Percentiles rank a stretch among this genome's conserved stretches.
Conservation (phyloP, 495 filamentous ascomycete genomes). For the Penicillium cataractarum region DNA sequence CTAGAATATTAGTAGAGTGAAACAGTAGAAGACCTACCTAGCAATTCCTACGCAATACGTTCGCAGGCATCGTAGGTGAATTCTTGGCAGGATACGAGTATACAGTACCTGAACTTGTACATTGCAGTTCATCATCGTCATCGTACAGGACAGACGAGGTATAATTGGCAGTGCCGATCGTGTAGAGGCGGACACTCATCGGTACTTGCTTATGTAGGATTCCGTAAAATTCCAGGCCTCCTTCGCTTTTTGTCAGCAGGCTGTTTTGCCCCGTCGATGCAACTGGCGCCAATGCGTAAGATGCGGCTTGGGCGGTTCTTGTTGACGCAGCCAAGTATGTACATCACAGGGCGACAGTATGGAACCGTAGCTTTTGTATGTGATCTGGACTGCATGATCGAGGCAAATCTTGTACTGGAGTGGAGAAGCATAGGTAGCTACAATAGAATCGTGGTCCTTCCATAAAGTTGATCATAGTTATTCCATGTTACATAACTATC, state of each 20-base stretch:
- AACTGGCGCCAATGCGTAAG: conserved; percentile 1
- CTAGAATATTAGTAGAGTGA: not conserved
- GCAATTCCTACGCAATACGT: not conserved
- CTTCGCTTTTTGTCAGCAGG: not conserved
- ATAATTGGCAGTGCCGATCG: not conserved
- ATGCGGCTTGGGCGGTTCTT: conserved; percentile 3
- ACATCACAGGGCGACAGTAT: not conserved
- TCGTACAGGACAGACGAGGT: not conserved
- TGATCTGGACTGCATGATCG: not conserved
- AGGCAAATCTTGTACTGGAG: not conserved
- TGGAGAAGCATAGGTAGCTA: not conserved
- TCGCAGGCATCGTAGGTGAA: not conserved
- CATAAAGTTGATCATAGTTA: not conserved
- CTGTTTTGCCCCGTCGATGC: not conserved
- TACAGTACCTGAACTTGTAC: not conserved
- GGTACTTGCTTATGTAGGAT: not conserved
- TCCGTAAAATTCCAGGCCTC: not conserved
- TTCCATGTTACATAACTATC: not conserved
- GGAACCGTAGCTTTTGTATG: not conserved
- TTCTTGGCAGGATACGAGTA: conserved; percentile 1
- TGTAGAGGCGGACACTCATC: not conserved
- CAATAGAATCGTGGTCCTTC: not conserved
- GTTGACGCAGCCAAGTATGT: not conserved
- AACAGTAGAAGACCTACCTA: too few species aligned
- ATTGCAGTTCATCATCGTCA: not conserved